phyloP scores from a whole-genome alignment of 1,284 basidiomycete species.

The Cutaneotrichosporon sp. region DNA sequence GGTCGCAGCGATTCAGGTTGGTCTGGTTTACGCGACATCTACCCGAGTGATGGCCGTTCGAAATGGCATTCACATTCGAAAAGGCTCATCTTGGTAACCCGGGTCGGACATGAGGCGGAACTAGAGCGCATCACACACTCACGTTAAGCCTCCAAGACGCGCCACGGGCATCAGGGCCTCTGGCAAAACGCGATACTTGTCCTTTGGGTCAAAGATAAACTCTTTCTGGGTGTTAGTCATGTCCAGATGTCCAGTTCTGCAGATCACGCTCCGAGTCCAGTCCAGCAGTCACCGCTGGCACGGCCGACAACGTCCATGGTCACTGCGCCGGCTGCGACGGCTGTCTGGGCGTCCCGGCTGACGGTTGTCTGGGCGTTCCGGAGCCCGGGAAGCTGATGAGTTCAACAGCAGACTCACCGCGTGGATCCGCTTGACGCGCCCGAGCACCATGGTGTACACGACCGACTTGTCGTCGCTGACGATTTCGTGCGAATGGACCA shows the following conservation, averaged over 20 bases:
- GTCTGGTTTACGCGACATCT: background rate
- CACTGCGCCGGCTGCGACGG: background rate
- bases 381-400: too few species aligned
- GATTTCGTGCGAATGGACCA: conserved; percentile 63
- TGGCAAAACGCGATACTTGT: conserved; percentile 34
- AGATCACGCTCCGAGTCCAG: too few species aligned
- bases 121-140: conserved; percentile 45
- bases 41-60: conserved; percentile 4
- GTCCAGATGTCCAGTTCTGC: background rate
- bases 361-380: too few species aligned
- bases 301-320: background rate
- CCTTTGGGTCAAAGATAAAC: conserved; percentile 59
- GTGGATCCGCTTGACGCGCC: conserved; percentile 65
- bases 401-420: conserved; percentile 43
- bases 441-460: conserved; percentile 63
- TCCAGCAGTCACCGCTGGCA: too few species aligned
- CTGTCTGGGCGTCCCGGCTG: background rate
- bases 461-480: conserved; percentile 51
- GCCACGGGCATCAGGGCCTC: conserved; percentile 63
- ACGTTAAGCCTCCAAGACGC: conserved; percentile 64
- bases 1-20: too few species aligned
- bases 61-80: background rate
- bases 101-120: background rate
- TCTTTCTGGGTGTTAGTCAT: conserved; percentile 50
- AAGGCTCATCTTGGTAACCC: too few species aligned